A percentile compares a stretch with the other conserved stretches of the same genome.
phyloP scores from a whole-genome alignment of 306 rosid genomes.

The Leucaena leucocephala region DNA sequence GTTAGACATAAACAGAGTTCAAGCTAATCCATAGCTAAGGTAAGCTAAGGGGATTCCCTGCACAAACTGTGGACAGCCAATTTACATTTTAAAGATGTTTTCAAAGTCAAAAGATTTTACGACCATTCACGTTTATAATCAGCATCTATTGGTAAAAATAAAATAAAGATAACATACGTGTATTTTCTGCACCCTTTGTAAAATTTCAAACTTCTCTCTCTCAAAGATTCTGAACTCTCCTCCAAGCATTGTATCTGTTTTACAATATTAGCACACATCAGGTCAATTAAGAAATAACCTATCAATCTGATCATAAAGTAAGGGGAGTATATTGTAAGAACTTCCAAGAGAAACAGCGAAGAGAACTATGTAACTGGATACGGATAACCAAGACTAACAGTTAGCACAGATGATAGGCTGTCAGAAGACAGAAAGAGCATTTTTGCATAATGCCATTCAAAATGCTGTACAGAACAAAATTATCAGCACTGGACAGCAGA shows the following conservation, averaged over 20 bases:
- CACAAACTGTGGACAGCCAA: neutral
- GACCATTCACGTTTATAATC: conserved; percentile 15
- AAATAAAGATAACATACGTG: conserved; percentile 66
- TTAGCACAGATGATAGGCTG: neutral
- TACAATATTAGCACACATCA: conserved; percentile 31
- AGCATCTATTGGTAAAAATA: conserved; percentile 6
- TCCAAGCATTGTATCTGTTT: conserved; percentile 95
- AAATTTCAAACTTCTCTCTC: conserved; percentile 93
- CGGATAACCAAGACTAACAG: neutral
- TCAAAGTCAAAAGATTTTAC: conserved; percentile 16
- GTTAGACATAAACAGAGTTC: neutral
- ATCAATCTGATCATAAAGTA: conserved; percentile 18
- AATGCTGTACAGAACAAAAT: conserved; percentile 1
- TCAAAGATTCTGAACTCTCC: conserved; percentile 93
- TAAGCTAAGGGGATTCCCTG: neutral
- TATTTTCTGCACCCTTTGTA: conserved; percentile 98
- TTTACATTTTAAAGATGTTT: conserved; percentile 14
- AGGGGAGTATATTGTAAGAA: neutral
- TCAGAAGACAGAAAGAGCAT: neutral
- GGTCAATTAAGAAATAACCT: conserved; percentile 29
- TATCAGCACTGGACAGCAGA: conserved; percentile 4
- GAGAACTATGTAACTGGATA: neutral
- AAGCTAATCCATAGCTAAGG: conserved; percentile 5
- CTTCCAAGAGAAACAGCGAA: conserved; percentile 5
- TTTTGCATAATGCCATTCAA: conserved; percentile 8